These are phyloP conservation scores for Fagus sylvatica DNA, from an alignment of 306 rosid genomes.

Conservation along the genomic window DNA sequence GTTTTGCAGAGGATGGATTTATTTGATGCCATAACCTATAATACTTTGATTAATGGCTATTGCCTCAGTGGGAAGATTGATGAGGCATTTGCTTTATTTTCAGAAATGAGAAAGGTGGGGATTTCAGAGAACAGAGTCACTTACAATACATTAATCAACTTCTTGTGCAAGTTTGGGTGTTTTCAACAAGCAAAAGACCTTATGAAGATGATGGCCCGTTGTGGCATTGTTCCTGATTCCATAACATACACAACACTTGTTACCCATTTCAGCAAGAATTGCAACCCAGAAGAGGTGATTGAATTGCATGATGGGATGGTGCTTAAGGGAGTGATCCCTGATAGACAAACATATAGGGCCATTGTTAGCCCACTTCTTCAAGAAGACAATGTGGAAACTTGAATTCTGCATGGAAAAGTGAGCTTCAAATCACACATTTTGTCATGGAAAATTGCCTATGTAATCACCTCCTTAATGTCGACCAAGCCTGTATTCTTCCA, in stretches of 20 bases:
- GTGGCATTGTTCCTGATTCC: constrained; percentile 47
- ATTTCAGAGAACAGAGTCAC: constrained; percentile 42
- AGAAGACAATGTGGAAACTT: constrained; percentile 19
- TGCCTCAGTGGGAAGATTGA: constrained; percentile 39
- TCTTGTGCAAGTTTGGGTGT: constrained; percentile 50
- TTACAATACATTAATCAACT: constrained; percentile 52
- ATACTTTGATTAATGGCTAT: constrained; percentile 50
- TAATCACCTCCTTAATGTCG: background rate
- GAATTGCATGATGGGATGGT: constrained; percentile 59
- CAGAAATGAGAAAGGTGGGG: constrained; percentile 43
- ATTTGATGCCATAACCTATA: constrained; percentile 42
- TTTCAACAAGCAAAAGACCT: constrained; percentile 46
- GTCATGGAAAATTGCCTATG: background rate
- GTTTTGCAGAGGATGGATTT: constrained; percentile 27
- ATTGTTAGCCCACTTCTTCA: constrained; percentile 37
- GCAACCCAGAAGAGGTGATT: constrained; percentile 41
- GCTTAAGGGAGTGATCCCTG: constrained; percentile 51
- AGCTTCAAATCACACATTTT: background rate
- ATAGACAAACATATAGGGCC: constrained; percentile 33
- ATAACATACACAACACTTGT: constrained; percentile 53
- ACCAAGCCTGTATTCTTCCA: background rate
- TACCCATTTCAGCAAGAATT: constrained; percentile 36
- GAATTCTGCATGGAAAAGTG: background rate
- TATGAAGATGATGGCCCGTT: constrained; percentile 41
- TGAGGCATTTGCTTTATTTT: constrained; percentile 32